phyloP scores from a whole-genome alignment of 306 rosid species.

The Purshia tridentata region DNA sequence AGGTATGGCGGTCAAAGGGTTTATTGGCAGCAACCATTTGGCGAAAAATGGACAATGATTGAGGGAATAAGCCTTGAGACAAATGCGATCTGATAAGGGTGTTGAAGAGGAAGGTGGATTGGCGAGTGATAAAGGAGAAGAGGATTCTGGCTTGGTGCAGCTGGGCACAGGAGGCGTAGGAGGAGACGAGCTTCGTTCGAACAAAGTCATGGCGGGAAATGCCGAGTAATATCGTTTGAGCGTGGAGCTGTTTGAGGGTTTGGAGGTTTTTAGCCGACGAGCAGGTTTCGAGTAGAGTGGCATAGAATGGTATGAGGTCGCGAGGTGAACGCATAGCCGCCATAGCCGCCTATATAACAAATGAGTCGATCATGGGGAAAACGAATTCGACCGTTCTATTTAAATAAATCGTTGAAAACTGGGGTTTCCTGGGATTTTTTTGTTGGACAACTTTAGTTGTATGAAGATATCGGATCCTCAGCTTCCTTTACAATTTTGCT shows the following conservation, averaged over 20 bases:
- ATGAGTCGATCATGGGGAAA: not conserved
- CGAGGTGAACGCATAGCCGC: conserved; percentile 21
- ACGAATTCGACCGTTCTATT: too few species aligned
- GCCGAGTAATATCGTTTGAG: conserved; percentile 33
- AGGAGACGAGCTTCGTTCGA: conserved; percentile 49
- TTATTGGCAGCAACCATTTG: conserved; percentile 37
- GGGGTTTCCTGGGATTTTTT: too few species aligned
- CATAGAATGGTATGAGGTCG: conserved; percentile 35
- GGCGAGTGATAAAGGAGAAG: conserved; percentile 56
- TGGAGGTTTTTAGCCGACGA: conserved; percentile 40
- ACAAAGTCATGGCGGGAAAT: conserved; percentile 55
- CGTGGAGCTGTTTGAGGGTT: conserved; percentile 49
- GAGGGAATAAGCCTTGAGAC: conserved; percentile 44
- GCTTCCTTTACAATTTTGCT: too few species aligned
- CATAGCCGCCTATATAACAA: not conserved
- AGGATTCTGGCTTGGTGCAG: conserved; percentile 47
- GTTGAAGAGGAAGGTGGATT: conserved; percentile 65
- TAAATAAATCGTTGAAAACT: too few species aligned
- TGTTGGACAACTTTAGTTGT: too few species aligned
- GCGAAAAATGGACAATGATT: conserved; percentile 52
- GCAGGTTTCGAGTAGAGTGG: conserved; percentile 44
- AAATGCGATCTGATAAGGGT: conserved; percentile 57
- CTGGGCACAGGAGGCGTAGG: conserved; percentile 61
- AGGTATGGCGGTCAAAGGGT: conserved; percentile 45
- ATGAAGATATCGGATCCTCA: too few species aligned